Evolutionary conservation across 805 yeast genomes (phyloP).

Genomic region (Tanozyma kutaoensis): DNA sequence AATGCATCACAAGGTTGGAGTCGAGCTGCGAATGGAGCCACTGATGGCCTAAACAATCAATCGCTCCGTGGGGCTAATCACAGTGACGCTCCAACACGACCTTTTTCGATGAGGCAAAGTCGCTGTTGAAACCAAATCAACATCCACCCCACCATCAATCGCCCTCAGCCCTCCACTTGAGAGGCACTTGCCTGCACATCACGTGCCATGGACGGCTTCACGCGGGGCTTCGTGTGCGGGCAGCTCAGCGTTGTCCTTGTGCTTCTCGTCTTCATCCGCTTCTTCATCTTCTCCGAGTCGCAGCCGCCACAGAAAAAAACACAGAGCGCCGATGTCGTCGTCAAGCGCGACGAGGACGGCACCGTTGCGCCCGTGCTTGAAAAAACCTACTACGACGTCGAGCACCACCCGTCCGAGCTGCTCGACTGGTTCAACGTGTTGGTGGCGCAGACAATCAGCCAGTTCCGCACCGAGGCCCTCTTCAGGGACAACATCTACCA

Average conservation of each 20-base stretch:
- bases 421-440: constrained; percentile 95
- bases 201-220: too few species aligned
- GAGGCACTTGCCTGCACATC: too few species aligned
- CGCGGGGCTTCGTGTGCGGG: constrained; percentile 64
- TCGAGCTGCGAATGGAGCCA: too few species aligned
- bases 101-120: too few species aligned
- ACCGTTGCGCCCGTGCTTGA: constrained; percentile 47
- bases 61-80: too few species aligned
- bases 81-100: too few species aligned
- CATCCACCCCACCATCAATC: too few species aligned
- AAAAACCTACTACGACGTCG: constrained; percentile 85
- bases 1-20: too few species aligned
- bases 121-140: too few species aligned
- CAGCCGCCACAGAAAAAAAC: constrained; percentile 7
- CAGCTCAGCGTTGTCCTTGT: constrained; percentile 59
- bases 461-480: constrained; percentile 80
- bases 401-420: constrained; percentile 77
- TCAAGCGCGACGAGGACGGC: constrained; percentile 15
- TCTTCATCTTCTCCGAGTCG: constrained; percentile 64
- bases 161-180: too few species aligned
- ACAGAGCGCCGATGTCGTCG: constrained; percentile 20
- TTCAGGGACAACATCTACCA: constrained; percentile 74
- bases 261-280: constrained; percentile 52
- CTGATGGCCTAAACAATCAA: too few species aligned
- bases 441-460: constrained; percentile 81